Conservation (phyloP, 2,329 filamentous ascomycete species). For the Fusarium vanettenii region DNA sequence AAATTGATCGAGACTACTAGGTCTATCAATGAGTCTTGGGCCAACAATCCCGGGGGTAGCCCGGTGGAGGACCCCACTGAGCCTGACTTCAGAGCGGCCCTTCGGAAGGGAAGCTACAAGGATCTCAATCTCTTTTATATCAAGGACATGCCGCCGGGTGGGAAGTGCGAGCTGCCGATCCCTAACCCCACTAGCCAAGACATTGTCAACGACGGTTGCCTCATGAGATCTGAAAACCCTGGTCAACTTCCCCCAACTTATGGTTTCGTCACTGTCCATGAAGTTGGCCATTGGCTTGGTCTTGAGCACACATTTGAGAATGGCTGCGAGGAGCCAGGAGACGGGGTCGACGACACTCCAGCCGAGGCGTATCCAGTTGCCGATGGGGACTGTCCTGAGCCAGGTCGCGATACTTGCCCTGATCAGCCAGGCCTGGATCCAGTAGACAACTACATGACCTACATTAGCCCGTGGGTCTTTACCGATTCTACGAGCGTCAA, state of each 20-base stretch:
- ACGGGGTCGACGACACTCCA: constrained; percentile 22
- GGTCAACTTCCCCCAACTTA: neutral
- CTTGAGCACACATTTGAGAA: constrained; percentile 28
- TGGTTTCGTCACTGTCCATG: neutral
- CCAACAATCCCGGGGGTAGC: neutral
- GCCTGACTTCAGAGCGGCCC: neutral
- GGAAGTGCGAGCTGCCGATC: constrained; percentile 22
- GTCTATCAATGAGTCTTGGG: constrained; percentile 13
- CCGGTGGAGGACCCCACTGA: neutral
- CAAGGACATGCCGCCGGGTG: neutral
- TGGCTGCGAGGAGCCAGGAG: constrained; percentile 19
- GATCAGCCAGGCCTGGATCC: constrained; percentile 23
- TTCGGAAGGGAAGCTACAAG: constrained; percentile 22
- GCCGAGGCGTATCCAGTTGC: neutral
- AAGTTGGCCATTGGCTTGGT: constrained; percentile 28
- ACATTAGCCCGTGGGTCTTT: constrained; percentile 5
- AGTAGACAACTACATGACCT: constrained; percentile 21
- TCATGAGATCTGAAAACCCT: neutral
- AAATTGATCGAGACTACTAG: constrained; percentile 14
- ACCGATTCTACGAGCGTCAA: accelerated
- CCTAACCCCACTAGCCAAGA: neutral
- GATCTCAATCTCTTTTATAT: constrained; percentile 25
- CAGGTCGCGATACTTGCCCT: constrained; percentile 17
- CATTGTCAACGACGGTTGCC: constrained; percentile 17
- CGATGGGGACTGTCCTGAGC: neutral